phyloP scores from a whole-genome alignment of 805 yeast genomes.

The Candida berthetii region DNA sequence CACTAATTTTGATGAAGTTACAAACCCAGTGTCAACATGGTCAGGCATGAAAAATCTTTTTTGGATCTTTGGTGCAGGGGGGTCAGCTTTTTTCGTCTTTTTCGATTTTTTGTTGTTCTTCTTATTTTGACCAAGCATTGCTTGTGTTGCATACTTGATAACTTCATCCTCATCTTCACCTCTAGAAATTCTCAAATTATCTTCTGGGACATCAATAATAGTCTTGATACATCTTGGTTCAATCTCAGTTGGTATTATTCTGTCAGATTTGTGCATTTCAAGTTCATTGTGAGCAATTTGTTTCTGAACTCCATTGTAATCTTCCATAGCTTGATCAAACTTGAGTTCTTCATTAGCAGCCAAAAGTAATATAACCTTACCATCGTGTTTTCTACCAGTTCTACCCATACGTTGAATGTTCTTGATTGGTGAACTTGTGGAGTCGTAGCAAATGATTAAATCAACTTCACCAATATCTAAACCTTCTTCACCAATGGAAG shows the following conservation, averaged over 20 bases:
- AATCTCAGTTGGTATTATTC: conserved; percentile 59
- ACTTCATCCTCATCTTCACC: conserved; percentile 64
- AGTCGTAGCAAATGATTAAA: conserved; percentile 85
- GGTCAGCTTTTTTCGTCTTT: not conserved
- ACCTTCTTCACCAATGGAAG: conserved; percentile 98
- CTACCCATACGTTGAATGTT: conserved; percentile 96
- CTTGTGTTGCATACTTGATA: conserved; percentile 59
- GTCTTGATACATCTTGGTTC: conserved; percentile 53
- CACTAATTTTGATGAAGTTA: conserved; percentile 42
- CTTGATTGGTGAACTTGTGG: conserved; percentile 89
- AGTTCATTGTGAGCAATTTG: conserved; percentile 47
- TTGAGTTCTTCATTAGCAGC: conserved; percentile 74
- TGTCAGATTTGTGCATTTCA: conserved; percentile 41
- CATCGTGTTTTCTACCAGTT: conserved; percentile 93
- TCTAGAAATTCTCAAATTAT: conserved; percentile 47
- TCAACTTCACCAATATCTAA: conserved; percentile 98
- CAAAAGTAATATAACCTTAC: conserved; percentile 69
- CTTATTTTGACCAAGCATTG: conserved; percentile 36
- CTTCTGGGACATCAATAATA: conserved; percentile 63
- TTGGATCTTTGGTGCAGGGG: conserved; percentile 17
- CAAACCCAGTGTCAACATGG: conserved; percentile 60
- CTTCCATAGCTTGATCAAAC: conserved; percentile 79
- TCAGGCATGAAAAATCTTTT: conserved; percentile 69
- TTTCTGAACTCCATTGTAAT: conserved; percentile 72
- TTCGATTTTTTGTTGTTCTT: not conserved